These are phyloP conservation scores for Cercophora samala DNA, from an alignment of 495 filamentous ascomycete species.

Conservation along the genomic window DNA sequence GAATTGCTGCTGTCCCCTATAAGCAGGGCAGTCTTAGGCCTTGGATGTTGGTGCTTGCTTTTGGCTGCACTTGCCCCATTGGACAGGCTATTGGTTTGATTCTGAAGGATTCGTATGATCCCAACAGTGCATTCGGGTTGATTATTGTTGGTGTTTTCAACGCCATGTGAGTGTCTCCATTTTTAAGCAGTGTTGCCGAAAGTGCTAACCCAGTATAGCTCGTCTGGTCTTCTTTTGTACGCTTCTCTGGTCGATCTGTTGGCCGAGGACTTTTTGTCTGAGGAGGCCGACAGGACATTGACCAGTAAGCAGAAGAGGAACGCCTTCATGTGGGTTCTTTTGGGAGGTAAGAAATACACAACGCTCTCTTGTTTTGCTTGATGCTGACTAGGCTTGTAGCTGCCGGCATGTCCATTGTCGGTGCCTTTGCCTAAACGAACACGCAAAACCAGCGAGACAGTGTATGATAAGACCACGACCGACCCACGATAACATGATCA, in stretches of 20 bases:
- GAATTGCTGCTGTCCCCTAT: constrained; percentile 56
- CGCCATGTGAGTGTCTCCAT: constrained; percentile 50
- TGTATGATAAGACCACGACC: constrained; percentile 7
- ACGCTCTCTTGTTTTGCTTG: not conserved
- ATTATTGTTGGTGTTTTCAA: constrained; percentile 68
- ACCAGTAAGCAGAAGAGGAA: constrained; percentile 45
- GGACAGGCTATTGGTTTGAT: constrained; percentile 59
- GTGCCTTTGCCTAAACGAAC: constrained; percentile 35
- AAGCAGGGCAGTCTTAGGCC: constrained; percentile 50
- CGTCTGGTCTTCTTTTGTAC: constrained; percentile 59
- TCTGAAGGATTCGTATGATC: constrained; percentile 59
- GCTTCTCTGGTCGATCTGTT: constrained; percentile 61
- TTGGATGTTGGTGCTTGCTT: constrained; percentile 62
- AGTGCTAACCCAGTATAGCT: constrained; percentile 32
- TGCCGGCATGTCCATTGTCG: constrained; percentile 29
- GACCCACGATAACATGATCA: not conserved
- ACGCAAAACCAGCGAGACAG: not conserved
- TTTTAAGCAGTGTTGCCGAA: not conserved
- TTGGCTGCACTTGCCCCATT: constrained; percentile 57
- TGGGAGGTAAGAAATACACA: constrained; percentile 37
- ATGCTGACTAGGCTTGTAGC: constrained; percentile 26
- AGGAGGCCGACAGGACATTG: constrained; percentile 45
- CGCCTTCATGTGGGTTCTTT: constrained; percentile 42
- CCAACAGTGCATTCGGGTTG: constrained; percentile 59
- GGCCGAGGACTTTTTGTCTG: constrained; percentile 61